A percentile compares a stretch with the other conserved stretches of the same genome.
These are phyloP conservation scores for Nematocida ironsii DNA, from an alignment of 371 early-diverging fungal species.

Conservation along the genomic window DNA sequence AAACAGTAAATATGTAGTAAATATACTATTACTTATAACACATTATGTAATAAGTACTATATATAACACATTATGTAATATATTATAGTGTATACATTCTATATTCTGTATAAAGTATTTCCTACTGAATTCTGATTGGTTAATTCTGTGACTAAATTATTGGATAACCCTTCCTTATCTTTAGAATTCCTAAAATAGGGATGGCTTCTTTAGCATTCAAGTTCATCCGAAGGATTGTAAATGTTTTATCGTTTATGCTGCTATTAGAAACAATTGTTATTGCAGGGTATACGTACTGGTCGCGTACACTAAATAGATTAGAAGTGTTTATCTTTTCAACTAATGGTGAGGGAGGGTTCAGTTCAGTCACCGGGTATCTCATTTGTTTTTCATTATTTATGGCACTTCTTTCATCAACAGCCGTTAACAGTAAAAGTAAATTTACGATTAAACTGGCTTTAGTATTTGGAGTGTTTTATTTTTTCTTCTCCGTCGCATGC, in stretches of 20 bases:
- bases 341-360: not conserved
- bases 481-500: slow-evolving; percentile 5
- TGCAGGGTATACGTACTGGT: slow-evolving; percentile 13
- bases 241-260: slow-evolving; percentile 46
- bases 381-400: slow-evolving; percentile 23
- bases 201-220: slow-evolving; percentile 52
- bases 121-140: not conserved
- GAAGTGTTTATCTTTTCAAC: slow-evolving; percentile 4
- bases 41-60: too few species aligned
- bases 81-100: too few species aligned
- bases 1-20: too few species aligned
- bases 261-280: slow-evolving; percentile 11
- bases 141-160: not conserved
- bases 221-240: slow-evolving; percentile 41
- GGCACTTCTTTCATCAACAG: slow-evolving; percentile 46
- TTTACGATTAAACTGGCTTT: slow-evolving; percentile 51
- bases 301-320: slow-evolving; percentile 5
- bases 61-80: too few species aligned
- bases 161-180: slow-evolving; percentile 30
- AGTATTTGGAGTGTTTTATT: slow-evolving; percentile 30
- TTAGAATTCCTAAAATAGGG: slow-evolving; percentile 11
- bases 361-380: slow-evolving; percentile 11
- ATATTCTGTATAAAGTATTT: not conserved
- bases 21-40: too few species aligned
- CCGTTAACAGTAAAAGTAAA: slow-evolving; percentile 58